phyloP scores from a whole-genome alignment of 2,329 filamentous ascomycete genomes.

The Aspergillus texensis region DNA sequence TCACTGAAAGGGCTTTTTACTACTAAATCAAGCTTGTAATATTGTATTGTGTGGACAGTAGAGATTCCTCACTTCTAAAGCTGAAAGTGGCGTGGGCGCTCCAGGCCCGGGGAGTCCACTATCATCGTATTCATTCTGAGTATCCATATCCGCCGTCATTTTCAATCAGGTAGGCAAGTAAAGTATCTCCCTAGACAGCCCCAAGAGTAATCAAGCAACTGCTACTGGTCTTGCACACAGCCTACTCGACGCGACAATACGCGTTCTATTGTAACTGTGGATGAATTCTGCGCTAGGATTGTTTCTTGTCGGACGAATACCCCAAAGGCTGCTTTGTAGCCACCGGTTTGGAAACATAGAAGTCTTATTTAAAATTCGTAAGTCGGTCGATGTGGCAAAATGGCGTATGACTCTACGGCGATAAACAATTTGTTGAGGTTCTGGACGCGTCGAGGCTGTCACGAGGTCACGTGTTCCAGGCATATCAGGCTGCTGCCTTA shows the following conservation, averaged over 20 bases:
- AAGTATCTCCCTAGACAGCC: not conserved
- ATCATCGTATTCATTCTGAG: slow-evolving; percentile 76
- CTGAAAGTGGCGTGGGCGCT: slow-evolving; percentile 85
- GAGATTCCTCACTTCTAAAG: slow-evolving; percentile 71
- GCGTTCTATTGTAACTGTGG: not conserved
- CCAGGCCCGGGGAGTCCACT: slow-evolving; percentile 77
- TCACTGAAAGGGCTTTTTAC: not conserved
- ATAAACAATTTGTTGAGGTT: slow-evolving; percentile 16
- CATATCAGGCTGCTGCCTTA: slow-evolving; percentile 2
- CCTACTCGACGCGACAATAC: not conserved
- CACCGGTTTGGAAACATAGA: not conserved
- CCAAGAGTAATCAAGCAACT: not conserved
- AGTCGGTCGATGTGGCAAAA: slow-evolving; percentile 27
- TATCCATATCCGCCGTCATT: slow-evolving; percentile 59
- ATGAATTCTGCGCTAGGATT: not conserved
- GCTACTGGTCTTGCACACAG: not conserved
- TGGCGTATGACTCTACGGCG: slow-evolving; percentile 8
- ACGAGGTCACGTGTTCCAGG: slow-evolving; percentile 39
- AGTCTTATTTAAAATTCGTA: not conserved
- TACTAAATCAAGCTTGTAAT: not conserved
- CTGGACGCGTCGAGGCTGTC: slow-evolving; percentile 38
- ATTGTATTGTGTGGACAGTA: not conserved
- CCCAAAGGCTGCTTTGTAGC: not conserved
- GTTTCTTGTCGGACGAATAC: not conserved
- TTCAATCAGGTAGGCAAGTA: not conserved